A percentile compares a stretch with the other conserved stretches of the same genome.
Conservation (phyloP, 148 eudicot genomes). For the Arctostaphylos glauca region DNA sequence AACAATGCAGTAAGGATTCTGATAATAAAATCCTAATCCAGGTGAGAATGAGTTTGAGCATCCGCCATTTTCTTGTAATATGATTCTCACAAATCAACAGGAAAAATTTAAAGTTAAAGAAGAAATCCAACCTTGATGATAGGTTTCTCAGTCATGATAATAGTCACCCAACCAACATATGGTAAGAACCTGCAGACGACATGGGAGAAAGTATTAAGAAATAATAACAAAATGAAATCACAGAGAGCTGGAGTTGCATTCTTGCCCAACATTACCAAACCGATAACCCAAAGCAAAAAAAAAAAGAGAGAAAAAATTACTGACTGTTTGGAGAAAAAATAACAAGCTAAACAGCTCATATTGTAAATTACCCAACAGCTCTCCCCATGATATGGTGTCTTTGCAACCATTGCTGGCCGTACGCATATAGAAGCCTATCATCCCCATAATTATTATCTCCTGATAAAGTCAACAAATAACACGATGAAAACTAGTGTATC, state of each 20-base stretch:
- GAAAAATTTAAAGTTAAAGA: background rate
- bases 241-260: background rate
- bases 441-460: constrained; percentile 47
- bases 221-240: background rate
- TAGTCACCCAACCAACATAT: constrained; percentile 33
- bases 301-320: constrained; percentile 4
- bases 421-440: constrained; percentile 43
- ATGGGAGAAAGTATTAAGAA: background rate
- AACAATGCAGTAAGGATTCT: background rate
- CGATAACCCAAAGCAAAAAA: background rate
- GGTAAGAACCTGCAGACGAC: constrained; percentile 27
- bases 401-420: constrained; percentile 37
- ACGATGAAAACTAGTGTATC: constrained; percentile 3
- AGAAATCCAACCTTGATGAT: constrained; percentile 47
- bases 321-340: background rate
- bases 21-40: background rate
- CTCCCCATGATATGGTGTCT: constrained; percentile 39
- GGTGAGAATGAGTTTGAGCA: background rate
- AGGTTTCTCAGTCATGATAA: constrained; percentile 26
- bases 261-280: background rate
- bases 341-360: background rate
- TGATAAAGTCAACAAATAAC: constrained; percentile 16
- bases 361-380: constrained; percentile 43
- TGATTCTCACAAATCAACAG: background rate
- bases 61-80: background rate